phyloP scores from a whole-genome alignment of 129 eudicot genomes.

The Kitagawia praeruptora region DNA sequence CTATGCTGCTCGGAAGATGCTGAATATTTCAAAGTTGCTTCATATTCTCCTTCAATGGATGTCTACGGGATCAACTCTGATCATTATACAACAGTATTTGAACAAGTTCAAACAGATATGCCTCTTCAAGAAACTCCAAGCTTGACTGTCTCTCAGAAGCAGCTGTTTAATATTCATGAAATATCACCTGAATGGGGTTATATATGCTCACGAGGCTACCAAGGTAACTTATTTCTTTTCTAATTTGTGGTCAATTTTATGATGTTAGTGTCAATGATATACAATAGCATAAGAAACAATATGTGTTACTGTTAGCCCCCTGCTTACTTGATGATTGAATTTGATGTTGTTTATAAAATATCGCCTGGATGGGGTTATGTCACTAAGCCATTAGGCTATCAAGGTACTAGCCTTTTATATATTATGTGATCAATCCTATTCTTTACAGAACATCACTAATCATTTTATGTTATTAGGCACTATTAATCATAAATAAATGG shows the following conservation, averaged over 20 bases:
- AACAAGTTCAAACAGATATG: slow-evolving; percentile 45
- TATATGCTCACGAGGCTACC: slow-evolving; percentile 63
- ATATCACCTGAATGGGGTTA: slow-evolving; percentile 84
- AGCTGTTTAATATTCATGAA: slow-evolving; percentile 71
- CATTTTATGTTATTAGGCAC: neutral
- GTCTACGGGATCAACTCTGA: slow-evolving; percentile 32
- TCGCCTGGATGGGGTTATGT: slow-evolving; percentile 83
- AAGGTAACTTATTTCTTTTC: slow-evolving; percentile 45
- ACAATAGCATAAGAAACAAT: neutral
- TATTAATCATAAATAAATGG: neutral
- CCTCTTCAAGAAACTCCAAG: slow-evolving; percentile 44
- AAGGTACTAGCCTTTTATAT: slow-evolving; percentile 37
- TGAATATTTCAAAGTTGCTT: slow-evolving; percentile 34
- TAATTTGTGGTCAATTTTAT: neutral
- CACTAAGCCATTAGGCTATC: slow-evolving; percentile 38
- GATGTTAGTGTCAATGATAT: neutral
- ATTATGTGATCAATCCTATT: neutral
- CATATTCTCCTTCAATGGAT: slow-evolving; percentile 34
- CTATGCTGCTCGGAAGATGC: slow-evolving; percentile 33
- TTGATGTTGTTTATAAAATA: slow-evolving; percentile 37
- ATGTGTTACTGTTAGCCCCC: neutral
- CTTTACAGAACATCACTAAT: neutral
- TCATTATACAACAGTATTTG: slow-evolving; percentile 38
- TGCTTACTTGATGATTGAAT: neutral
- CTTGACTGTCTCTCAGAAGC: slow-evolving; percentile 47